phyloP scores from a whole-genome alignment of 768 basidiomycete species.

The Rhizopogon roseolus region DNA sequence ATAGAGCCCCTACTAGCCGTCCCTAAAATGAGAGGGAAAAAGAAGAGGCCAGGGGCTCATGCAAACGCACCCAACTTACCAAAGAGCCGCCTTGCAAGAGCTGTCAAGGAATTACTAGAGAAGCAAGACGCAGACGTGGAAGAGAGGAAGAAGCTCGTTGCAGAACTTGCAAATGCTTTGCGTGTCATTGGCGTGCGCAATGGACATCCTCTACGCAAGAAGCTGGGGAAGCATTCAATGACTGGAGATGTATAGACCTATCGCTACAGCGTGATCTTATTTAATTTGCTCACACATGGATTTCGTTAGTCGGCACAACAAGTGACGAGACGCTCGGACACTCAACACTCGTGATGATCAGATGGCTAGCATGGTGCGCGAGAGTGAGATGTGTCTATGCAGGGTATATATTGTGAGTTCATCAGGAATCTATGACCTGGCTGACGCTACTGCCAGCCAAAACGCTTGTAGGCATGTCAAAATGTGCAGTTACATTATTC shows the following conservation, averaged over 20 bases:
- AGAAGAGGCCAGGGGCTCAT: constrained; percentile 46
- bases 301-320: not conserved
- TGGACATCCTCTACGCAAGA: constrained; percentile 67
- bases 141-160: constrained; percentile 41
- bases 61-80: constrained; percentile 38
- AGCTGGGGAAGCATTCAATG: constrained; percentile 51
- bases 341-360: not conserved
- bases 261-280: not conserved
- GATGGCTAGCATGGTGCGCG: not conserved
- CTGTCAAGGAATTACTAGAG: constrained; percentile 61
- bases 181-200: constrained; percentile 50
- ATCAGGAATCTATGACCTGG: constrained; percentile 7
- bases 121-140: constrained; percentile 41
- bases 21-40: constrained; percentile 54
- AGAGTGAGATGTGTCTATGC: not conserved
- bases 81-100: constrained; percentile 65
- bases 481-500: constrained; percentile 22
- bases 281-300: not conserved
- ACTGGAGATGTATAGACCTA: constrained; percentile 5
- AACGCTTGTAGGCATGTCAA: constrained; percentile 42
- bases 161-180: constrained; percentile 47
- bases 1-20: constrained; percentile 63
- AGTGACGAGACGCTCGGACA: not conserved
- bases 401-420: not conserved
- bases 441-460: constrained; percentile 46